These are phyloP conservation scores for Calocybe gangraenosa DNA, from an alignment of 768 basidiomycete genomes.

Conservation along the genomic window DNA sequence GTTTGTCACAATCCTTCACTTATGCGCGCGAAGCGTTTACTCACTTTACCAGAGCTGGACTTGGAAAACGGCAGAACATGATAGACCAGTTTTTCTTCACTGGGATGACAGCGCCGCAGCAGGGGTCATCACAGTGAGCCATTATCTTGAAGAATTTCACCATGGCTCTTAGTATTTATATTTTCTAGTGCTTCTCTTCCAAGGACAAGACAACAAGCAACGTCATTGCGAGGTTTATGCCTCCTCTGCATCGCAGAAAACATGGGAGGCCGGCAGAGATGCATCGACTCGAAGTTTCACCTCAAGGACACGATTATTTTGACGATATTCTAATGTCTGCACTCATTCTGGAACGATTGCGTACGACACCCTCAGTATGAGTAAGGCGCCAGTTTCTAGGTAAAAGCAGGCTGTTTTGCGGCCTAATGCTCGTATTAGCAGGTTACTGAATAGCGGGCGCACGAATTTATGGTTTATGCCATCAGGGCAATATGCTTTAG, in stretches of 20 bases:
- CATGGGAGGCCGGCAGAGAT: conserved; percentile 28
- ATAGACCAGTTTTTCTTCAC: conserved; percentile 21
- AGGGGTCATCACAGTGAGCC: conserved; percentile 25
- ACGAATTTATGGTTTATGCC: too few species aligned
- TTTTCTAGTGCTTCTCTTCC: conserved; percentile 34
- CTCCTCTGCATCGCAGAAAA: conserved; percentile 27
- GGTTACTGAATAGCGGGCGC: too few species aligned
- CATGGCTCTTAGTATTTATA: not conserved
- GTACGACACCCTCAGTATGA: conserved; percentile 30
- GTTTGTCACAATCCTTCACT: conserved; percentile 15
- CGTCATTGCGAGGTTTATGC: conserved; percentile 35
- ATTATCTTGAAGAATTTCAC: not conserved
- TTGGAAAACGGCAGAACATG: conserved; percentile 28
- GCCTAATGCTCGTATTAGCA: too few species aligned
- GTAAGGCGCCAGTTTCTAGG: conserved; percentile 1
- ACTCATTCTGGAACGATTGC: conserved; percentile 35
- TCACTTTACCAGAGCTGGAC: conserved; percentile 25
- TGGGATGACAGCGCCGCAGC: conserved; percentile 32
- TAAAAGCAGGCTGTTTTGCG: not conserved
- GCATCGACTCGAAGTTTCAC: conserved; percentile 33
- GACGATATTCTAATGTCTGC: conserved; percentile 42
- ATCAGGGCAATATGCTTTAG: conserved; percentile 78
- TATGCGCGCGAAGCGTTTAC: not conserved
- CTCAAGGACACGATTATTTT: conserved; percentile 34
- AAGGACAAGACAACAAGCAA: conserved; percentile 30